Base-by-base conservation (phyloP, 1,284 basidiomycete genomes). In the Peniophora sp. region DNA sequence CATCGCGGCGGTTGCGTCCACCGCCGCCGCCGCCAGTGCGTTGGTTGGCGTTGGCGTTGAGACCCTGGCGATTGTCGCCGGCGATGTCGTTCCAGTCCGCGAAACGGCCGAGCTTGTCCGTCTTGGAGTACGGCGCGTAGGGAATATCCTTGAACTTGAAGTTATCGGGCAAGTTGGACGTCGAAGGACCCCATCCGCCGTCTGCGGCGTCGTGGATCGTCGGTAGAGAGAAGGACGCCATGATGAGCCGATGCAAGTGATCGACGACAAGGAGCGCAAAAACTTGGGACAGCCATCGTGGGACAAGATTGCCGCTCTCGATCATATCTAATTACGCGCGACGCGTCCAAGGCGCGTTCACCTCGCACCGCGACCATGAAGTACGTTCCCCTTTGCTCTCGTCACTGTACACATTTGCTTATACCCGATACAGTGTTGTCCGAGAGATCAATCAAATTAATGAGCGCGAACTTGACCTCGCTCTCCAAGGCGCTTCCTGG, bases 81-180 rank as follows among this genome's bases (percentile, higher is more conserved):
- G 85, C 77, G 25, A 79, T 66, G 65, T 91, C 86, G 67, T 92
- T 96, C 95, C 96, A 99, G 75, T 99, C 96, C 53, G 96, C 96
- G 65, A 99, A 92, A 54, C 95, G 89, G 52, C 92, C 93, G 55
- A 99, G 85, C 70, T 97, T 98, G 78, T 99, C 96, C 51, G 91
- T 88, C 82, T 98, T 98, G 69, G 93, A 93, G 76, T 92, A 98
- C 3, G 94, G 95, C 1, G 95, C 92, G 65, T 97, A 98, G 36
- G 94, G 94, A 56, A 97, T 95, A 63, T 91, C 89, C 64, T 83
- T 86, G 74, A 91, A 91, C 67, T 88, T 87, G 75, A 89, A 90
- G 55, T 86, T 80, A 38, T 83, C 73, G 8, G 88, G 87, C 19
- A 88, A 70, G 65, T 84, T 85, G 1, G 84, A 83, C 2, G 80